phyloP scores from a whole-genome alignment of 768 basidiomycete genomes.

The Leccinum pellstonianum region DNA sequence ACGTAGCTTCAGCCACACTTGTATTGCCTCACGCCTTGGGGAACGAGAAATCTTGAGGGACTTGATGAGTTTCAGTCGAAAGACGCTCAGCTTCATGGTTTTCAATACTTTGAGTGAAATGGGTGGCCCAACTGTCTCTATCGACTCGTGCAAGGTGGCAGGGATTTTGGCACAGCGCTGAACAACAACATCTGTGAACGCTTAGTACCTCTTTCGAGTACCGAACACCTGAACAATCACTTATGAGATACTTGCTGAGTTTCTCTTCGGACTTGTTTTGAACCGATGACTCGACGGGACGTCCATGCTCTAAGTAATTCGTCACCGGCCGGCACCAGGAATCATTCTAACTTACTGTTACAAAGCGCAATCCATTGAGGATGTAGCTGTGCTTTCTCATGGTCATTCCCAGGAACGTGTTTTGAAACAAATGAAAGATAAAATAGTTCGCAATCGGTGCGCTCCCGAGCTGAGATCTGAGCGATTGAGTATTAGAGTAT shows the following conservation, averaged over 20 bases:
- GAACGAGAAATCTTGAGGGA: slow-evolving; percentile 30
- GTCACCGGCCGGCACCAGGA: neutral
- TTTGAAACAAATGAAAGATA: slow-evolving; percentile 69
- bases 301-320: slow-evolving; percentile 53
- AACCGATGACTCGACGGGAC: slow-evolving; percentile 38
- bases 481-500: slow-evolving; percentile 10
- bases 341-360: slow-evolving; percentile 43
- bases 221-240: slow-evolving; percentile 36
- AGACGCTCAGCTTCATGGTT: slow-evolving; percentile 62
- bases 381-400: slow-evolving; percentile 48
- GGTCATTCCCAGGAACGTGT: slow-evolving; percentile 39
- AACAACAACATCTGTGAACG: slow-evolving; percentile 31
- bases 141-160: slow-evolving; percentile 18
- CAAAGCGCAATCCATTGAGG: slow-evolving; percentile 68
- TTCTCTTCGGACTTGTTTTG: slow-evolving; percentile 42
- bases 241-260: slow-evolving; percentile 59
- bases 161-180: slow-evolving; percentile 25
- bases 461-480: slow-evolving; percentile 69
- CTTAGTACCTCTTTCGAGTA: slow-evolving; percentile 8
- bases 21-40: slow-evolving; percentile 35
- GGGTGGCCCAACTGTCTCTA: slow-evolving; percentile 20
- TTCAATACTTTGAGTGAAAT: slow-evolving; percentile 55
- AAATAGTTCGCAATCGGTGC: slow-evolving; percentile 79
- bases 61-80: slow-evolving; percentile 66
- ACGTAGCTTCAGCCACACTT: slow-evolving; percentile 57